These are phyloP conservation scores for Fusarium temperatum DNA, from an alignment of 2,329 filamentous ascomycete species.

Conservation along the genomic window DNA sequence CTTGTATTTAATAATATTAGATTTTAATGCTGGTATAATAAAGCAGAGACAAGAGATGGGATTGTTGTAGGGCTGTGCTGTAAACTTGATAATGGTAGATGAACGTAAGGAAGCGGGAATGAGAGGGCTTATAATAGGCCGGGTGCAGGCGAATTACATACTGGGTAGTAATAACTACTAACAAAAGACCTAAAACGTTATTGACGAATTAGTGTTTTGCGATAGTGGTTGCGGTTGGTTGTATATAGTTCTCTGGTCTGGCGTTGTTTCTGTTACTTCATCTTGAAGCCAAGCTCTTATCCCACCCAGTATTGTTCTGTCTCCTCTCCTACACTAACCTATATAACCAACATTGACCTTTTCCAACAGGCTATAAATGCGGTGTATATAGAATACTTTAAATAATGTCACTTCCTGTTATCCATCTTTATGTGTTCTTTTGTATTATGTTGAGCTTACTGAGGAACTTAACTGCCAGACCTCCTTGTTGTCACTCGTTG, in stretches of 20 bases:
- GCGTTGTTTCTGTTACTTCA: too few species aligned
- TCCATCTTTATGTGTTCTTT: neutral
- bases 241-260: neutral
- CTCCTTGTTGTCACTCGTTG: neutral
- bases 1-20: neutral
- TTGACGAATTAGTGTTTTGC: too few species aligned
- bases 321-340: neutral
- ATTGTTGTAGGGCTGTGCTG: neutral
- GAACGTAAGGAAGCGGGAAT: too few species aligned
- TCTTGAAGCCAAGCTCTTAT: too few species aligned
- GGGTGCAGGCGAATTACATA: too few species aligned
- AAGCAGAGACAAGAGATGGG: neutral
- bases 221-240: too few species aligned
- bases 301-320: neutral
- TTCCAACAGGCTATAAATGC: neutral
- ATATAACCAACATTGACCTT: neutral
- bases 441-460: neutral
- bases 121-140: too few species aligned
- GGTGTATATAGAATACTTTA: accelerated
- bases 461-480: neutral
- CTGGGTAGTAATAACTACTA: too few species aligned
- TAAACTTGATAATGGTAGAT: too few species aligned
- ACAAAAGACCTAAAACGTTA: too few species aligned
- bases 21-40: neutral
- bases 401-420: neutral